Conservation (phyloP, 140 eudicot species). For the Anethum foeniculum region DNA sequence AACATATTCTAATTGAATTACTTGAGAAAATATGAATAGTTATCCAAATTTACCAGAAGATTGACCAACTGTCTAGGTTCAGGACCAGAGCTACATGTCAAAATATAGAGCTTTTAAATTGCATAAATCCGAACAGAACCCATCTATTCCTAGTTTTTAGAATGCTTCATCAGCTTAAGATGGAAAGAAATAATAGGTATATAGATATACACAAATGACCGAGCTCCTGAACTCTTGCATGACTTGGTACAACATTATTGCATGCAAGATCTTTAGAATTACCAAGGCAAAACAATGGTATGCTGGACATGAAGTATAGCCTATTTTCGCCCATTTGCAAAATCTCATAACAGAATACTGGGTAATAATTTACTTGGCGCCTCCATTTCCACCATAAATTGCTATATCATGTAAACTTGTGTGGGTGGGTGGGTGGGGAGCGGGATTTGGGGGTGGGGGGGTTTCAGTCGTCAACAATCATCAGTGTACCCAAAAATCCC, state of each 20-base stretch:
- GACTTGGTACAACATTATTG: not conserved
- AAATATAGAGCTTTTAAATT: not conserved
- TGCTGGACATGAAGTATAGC: not conserved
- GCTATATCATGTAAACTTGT: too few relatives aligned
- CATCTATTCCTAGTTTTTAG: not conserved
- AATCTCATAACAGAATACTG: not conserved
- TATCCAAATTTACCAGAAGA: too few relatives aligned
- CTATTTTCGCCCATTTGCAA: not conserved
- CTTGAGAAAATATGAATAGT: not conserved
- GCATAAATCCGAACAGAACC: not conserved
- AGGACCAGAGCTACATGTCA: not conserved
- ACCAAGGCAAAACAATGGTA: not conserved
- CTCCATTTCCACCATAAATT: not conserved
- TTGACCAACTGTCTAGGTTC: not conserved
- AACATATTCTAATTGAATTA: not conserved
- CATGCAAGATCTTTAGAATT: not conserved
- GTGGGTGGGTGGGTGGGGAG: too few relatives aligned
- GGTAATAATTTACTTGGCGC: not conserved
- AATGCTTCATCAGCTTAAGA: too few relatives aligned
- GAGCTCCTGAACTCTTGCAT: not conserved
- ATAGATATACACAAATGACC: not conserved
- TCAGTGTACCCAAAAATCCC: too few relatives aligned
- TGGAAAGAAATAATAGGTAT: not conserved
- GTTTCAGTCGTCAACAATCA: too few relatives aligned
- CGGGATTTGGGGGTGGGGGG: too few relatives aligned